Conservation (phyloP, 2,329 filamentous ascomycete genomes). For the Tolypocladium capitatum region DNA sequence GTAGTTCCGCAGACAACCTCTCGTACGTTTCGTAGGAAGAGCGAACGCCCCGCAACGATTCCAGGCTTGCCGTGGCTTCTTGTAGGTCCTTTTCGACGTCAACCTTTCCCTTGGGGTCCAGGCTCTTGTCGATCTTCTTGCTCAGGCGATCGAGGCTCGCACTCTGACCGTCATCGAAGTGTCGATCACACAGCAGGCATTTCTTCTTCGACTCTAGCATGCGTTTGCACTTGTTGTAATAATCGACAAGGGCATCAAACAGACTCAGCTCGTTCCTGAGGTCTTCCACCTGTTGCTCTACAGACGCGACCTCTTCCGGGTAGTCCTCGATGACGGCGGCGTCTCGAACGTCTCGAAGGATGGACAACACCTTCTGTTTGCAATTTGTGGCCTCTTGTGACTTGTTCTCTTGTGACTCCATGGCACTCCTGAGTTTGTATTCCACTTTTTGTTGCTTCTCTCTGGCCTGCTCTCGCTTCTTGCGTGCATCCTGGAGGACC, state of each 20-base stretch:
- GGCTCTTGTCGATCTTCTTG: conserved; percentile 50
- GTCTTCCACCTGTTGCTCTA: conserved; percentile 44
- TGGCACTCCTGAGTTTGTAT: conserved; percentile 53
- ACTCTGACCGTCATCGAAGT: conserved; percentile 47
- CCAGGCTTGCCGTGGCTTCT: conserved; percentile 33
- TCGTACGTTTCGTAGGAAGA: conserved; percentile 62
- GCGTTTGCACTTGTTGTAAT: conserved; percentile 55
- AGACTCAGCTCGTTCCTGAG: conserved; percentile 55
- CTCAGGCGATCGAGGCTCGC: conserved; percentile 49
- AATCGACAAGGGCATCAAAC: conserved; percentile 55
- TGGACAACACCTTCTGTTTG: conserved; percentile 40
- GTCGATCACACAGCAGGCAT: conserved; percentile 64
- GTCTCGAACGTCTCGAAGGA: conserved; percentile 30
- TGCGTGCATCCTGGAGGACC: conserved; percentile 50
- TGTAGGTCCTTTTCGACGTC: conserved; percentile 50
- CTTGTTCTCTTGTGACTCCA: conserved; percentile 51
- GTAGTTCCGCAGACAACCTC: conserved; percentile 59
- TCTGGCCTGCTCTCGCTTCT: conserved; percentile 54
- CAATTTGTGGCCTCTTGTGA: conserved; percentile 47
- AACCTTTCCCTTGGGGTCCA: conserved; percentile 48
- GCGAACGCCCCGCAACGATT: conserved; percentile 47
- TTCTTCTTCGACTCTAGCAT: conserved; percentile 53
- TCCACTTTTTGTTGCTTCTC: conserved; percentile 67
- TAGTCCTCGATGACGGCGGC: conserved; percentile 41
- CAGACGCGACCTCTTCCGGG: conserved; percentile 32